Evolutionary conservation across 345 rosid species (phyloP).

Genomic region (Mercurialis annua): DNA sequence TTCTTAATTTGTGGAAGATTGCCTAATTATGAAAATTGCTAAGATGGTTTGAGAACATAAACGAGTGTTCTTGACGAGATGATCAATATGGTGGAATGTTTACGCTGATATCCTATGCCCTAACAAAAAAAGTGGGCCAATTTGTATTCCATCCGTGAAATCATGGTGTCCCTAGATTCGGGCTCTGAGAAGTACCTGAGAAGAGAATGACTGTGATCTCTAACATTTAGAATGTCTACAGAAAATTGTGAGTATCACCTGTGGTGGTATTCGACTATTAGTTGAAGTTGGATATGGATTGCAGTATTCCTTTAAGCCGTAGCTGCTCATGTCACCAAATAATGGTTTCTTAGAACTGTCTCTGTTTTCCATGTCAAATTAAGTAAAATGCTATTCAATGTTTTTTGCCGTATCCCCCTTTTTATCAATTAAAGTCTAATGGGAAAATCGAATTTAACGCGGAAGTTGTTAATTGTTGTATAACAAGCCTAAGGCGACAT

Average conservation of each 20-base stretch:
- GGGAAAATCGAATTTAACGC: no score
- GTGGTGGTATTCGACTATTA: background rate
- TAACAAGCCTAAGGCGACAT: no score
- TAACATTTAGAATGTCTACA: slow-evolving; percentile 2
- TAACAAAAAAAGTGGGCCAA: background rate
- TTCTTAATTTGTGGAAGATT: slow-evolving; percentile 4
- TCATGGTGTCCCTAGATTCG: background rate
- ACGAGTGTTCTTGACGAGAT: slow-evolving; percentile 4
- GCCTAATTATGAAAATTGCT: background rate
- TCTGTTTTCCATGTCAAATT: background rate
- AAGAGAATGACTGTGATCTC: background rate
- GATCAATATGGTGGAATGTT: background rate
- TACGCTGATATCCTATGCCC: background rate
- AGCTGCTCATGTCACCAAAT: background rate
- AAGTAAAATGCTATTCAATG: background rate
- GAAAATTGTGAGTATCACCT: background rate
- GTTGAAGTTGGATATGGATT: background rate
- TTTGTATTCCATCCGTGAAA: background rate
- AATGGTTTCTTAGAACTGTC: background rate
- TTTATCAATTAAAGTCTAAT: no score
- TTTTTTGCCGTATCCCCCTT: no score
- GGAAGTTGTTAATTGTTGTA: no score
- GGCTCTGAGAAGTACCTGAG: background rate
- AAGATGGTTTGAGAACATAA: no score
- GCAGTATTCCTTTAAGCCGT: slow-evolving; percentile 1